A percentile compares a stretch with the other conserved stretches of the same genome.
Evolutionary conservation across 805 yeast species (phyloP).

Genomic region (Lachancea quebecensis): DNA sequence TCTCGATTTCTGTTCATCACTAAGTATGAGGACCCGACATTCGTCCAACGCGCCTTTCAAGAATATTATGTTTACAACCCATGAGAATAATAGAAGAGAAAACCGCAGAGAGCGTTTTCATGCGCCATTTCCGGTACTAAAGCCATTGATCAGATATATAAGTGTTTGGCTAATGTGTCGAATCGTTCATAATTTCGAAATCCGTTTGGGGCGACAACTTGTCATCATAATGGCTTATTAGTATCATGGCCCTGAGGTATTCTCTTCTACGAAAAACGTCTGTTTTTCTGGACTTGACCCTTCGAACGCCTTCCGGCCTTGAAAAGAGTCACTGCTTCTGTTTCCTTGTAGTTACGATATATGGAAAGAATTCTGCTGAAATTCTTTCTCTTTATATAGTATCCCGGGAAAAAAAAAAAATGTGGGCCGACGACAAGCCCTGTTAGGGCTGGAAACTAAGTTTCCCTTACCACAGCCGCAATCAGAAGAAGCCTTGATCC

Average conservation of each 20-base stretch:
- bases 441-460: no score
- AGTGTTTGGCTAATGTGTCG: slow-evolving; percentile 34
- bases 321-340: not conserved
- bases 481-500: no score
- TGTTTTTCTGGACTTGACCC: slow-evolving; percentile 10
- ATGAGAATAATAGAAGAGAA: slow-evolving; percentile 2
- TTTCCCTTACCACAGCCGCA: no score
- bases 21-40: not conserved
- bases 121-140: not conserved
- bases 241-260: not conserved
- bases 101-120: not conserved
- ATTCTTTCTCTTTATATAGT: not conserved
- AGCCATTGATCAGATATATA: slow-evolving; percentile 31
- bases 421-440: no score
- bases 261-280: slow-evolving; percentile 17
- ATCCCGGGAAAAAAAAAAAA: no score
- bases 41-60: no score
- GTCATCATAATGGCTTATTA: slow-evolving; percentile 25
- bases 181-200: slow-evolving; percentile 21
- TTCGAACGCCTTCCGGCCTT: not conserved
- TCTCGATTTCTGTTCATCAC: slow-evolving; percentile 9
- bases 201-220: slow-evolving; percentile 39
- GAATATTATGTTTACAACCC: not conserved
- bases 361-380: not conserved
- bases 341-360: no score